phyloP scores from a whole-genome alignment of 1,139 yeast species.

The Magnusiomyces fungicola region DNA sequence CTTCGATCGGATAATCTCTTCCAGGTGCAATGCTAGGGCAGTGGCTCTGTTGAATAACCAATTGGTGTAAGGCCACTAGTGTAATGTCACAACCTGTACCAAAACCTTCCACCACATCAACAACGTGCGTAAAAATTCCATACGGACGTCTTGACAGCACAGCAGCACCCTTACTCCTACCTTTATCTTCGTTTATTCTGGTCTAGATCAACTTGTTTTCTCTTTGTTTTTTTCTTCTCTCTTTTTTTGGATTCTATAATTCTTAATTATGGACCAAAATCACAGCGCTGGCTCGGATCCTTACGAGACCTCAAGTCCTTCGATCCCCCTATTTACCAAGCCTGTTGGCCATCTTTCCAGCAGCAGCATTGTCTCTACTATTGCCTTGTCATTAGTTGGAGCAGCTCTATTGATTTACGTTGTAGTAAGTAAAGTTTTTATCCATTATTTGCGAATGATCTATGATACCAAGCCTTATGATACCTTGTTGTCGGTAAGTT shows the following conservation, averaged over 20 bases:
- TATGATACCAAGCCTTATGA: neutral
- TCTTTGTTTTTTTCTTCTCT: neutral
- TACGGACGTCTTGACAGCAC: no score
- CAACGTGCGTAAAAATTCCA: no score
- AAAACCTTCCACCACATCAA: no score
- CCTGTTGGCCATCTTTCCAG: neutral
- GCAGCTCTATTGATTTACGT: neutral
- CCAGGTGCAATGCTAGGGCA: no score
- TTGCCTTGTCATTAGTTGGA: neutral
- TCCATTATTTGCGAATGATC: neutral
- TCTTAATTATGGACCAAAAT: neutral
- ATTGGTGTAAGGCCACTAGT: no score
- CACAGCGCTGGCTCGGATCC: conserved; percentile 1
- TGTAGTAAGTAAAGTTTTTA: conserved; percentile 1
- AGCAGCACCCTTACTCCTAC: no score
- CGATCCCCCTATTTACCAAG: neutral
- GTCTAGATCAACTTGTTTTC: no score
- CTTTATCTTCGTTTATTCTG: no score
- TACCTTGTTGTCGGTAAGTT: neutral
- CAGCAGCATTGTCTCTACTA: neutral
- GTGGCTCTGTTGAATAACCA: no score
- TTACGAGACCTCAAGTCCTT: neutral
- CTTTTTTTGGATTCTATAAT: neutral
- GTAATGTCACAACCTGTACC: no score
- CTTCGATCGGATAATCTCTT: no score